A percentile compares a stretch with the other conserved stretches of the same genome.
phyloP scores from a whole-genome alignment of 805 yeast species.

The Blastobotrys parvus region DNA sequence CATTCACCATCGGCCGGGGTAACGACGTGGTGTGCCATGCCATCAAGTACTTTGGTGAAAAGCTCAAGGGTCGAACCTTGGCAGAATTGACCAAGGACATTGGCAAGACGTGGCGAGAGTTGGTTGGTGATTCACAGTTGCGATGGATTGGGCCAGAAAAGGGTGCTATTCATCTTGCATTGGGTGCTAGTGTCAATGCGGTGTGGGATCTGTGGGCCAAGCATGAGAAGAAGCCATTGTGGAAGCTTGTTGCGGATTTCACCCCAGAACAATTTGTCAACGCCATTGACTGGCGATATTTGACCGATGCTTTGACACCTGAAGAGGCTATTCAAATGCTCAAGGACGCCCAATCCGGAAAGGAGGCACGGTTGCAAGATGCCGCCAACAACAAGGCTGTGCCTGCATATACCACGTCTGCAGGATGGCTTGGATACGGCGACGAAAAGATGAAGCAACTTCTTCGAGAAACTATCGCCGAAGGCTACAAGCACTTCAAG shows the following conservation, averaged over 20 bases:
- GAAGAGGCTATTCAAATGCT: constrained; percentile 33
- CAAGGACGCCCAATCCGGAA: constrained; percentile 25
- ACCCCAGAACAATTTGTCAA: constrained; percentile 34
- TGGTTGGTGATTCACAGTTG: constrained; percentile 34
- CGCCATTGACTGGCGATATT: constrained; percentile 36
- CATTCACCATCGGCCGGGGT: constrained; percentile 36
- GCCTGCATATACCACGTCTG: constrained; percentile 39
- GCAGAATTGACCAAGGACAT: constrained; percentile 30
- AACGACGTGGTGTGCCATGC: constrained; percentile 31
- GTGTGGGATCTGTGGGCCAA: constrained; percentile 40
- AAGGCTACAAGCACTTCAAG: constrained; percentile 35
- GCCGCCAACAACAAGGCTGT: constrained; percentile 32
- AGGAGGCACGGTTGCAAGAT: constrained; percentile 27
- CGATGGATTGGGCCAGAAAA: constrained; percentile 42
- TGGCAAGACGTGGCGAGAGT: constrained; percentile 35
- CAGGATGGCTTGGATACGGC: constrained; percentile 37
- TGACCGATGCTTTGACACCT: constrained; percentile 37
- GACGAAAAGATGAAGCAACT: constrained; percentile 34
- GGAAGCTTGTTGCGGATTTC: constrained; percentile 36
- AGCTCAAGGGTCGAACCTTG: constrained; percentile 29
- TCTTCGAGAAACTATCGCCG: constrained; percentile 28
- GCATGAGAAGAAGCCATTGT: constrained; percentile 31
- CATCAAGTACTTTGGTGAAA: constrained; percentile 31
- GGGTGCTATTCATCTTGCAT: constrained; percentile 35
- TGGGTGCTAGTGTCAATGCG: constrained; percentile 35